Conservation (phyloP, 495 filamentous ascomycete species). For the Xylaria flabelliformis region DNA sequence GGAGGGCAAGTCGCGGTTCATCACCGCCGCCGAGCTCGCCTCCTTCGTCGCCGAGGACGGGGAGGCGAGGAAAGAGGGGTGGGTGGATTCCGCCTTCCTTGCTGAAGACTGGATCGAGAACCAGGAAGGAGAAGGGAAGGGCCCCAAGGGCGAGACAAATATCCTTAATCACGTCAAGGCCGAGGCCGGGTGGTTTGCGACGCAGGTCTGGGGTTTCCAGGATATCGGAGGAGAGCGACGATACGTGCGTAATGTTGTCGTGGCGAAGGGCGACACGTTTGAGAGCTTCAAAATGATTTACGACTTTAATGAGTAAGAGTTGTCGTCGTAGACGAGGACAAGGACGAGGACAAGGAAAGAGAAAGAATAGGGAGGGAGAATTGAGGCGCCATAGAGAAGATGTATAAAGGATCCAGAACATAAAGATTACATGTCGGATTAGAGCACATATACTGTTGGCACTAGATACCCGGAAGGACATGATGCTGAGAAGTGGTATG, state of each 20-base stretch:
- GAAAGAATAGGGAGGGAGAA: neutral
- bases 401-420: neutral
- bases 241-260: slow-evolving; percentile 70
- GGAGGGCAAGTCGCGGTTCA: slow-evolving; percentile 64
- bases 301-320: slow-evolving; percentile 51
- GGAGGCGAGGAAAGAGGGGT: slow-evolving; percentile 32
- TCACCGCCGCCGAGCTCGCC: slow-evolving; percentile 43
- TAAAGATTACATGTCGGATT: neutral
- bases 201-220: slow-evolving; percentile 64
- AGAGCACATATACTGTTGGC: neutral
- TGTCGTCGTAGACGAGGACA: neutral
- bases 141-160: slow-evolving; percentile 55
- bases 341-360: neutral
- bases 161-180: slow-evolving; percentile 62
- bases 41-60: slow-evolving; percentile 25
- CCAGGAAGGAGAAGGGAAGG: slow-evolving; percentile 54
- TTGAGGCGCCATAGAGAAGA: neutral
- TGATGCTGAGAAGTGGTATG: neutral
- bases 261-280: slow-evolving; percentile 67
- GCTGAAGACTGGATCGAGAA: slow-evolving; percentile 59
- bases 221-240: slow-evolving; percentile 62
- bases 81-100: slow-evolving; percentile 49
- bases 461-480: neutral
- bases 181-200: slow-evolving; percentile 61
- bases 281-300: slow-evolving; percentile 76